Conservation (phyloP, 768 basidiomycete genomes). For the Termitomyces sp. region DNA sequence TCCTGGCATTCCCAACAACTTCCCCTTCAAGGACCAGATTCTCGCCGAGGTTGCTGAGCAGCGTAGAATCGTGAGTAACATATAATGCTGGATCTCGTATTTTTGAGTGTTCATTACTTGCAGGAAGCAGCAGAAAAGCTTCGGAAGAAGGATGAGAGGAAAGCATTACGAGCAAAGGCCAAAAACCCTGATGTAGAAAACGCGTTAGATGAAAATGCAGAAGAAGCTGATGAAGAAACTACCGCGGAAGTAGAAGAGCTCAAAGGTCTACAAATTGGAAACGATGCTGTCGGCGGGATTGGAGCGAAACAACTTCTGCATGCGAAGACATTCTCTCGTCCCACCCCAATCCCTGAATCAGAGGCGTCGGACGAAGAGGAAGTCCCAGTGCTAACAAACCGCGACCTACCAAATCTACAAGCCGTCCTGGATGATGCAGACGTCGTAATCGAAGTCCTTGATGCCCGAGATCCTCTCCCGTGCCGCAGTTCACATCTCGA, state of each 20-base stretch:
- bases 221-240: constrained; percentile 19
- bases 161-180: constrained; percentile 29
- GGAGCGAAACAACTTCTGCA: constrained; percentile 35
- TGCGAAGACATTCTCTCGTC: constrained; percentile 29
- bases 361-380: constrained; percentile 47
- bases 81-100: background rate
- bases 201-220: constrained; percentile 9
- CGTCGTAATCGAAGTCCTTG: constrained; percentile 76
- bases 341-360: constrained; percentile 21
- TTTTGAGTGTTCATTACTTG: background rate
- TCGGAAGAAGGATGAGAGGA: constrained; percentile 61
- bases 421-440: constrained; percentile 75
- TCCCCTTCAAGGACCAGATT: constrained; percentile 93
- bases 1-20: constrained; percentile 89
- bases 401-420: constrained; percentile 55
- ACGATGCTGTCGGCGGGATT: constrained; percentile 44
- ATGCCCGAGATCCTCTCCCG: constrained; percentile 78
- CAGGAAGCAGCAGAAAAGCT: constrained; percentile 80
- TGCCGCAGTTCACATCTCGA: constrained; percentile 67
- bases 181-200: constrained; percentile 5
- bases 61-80: constrained; percentile 58
- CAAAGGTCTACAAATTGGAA: constrained; percentile 43
- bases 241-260: constrained; percentile 26
- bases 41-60: constrained; percentile 86
- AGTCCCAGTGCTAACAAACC: constrained; percentile 59